Percentiles rank a stretch among this genome's conserved stretches.
Conservation (phyloP, 1,284 basidiomycete species). For the Meripilus lineatus region DNA sequence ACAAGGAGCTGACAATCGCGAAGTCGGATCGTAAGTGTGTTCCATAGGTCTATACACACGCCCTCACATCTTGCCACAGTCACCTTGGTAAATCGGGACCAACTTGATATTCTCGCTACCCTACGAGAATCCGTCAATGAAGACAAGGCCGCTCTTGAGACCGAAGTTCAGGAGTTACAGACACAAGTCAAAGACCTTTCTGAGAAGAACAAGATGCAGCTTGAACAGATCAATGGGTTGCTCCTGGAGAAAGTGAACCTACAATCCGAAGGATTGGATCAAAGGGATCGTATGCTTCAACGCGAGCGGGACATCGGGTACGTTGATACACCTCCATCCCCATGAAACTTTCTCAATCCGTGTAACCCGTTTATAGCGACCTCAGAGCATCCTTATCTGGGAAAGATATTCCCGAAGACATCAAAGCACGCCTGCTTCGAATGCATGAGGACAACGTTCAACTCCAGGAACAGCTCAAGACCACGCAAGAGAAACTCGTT, state of each 20-base stretch:
- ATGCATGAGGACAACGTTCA: slow-evolving; percentile 75
- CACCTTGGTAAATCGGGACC: slow-evolving; percentile 80
- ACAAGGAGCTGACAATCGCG: slow-evolving; percentile 74
- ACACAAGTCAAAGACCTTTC: slow-evolving; percentile 67
- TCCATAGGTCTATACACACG: slow-evolving; percentile 4
- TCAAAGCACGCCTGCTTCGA: slow-evolving; percentile 70
- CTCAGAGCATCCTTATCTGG: slow-evolving; percentile 69
- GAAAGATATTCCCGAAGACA: slow-evolving; percentile 75
- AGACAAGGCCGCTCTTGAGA: slow-evolving; percentile 76
- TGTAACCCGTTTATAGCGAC: slow-evolving; percentile 51
- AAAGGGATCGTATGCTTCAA: slow-evolving; percentile 79
- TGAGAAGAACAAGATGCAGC: slow-evolving; percentile 88
- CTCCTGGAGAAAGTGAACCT: slow-evolving; percentile 89
- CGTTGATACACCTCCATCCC: slow-evolving; percentile 17
- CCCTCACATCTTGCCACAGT: slow-evolving; percentile 40
- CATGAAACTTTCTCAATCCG: neutral
- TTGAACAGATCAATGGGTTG: slow-evolving; percentile 85
- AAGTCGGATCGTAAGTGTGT: slow-evolving; percentile 78
- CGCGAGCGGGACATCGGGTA: slow-evolving; percentile 78
- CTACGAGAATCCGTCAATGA: slow-evolving; percentile 86
- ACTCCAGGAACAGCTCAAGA: slow-evolving; percentile 70
- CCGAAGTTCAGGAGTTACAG: slow-evolving; percentile 60
- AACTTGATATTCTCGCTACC: slow-evolving; percentile 76
- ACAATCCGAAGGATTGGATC: slow-evolving; percentile 82
- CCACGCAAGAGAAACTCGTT: slow-evolving; percentile 69